A percentile compares a stretch with the other conserved stretches of the same genome.
These are phyloP conservation scores for Podospora sp. DNA, from an alignment of 495 filamentous ascomycete genomes.

Conservation along the genomic window DNA sequence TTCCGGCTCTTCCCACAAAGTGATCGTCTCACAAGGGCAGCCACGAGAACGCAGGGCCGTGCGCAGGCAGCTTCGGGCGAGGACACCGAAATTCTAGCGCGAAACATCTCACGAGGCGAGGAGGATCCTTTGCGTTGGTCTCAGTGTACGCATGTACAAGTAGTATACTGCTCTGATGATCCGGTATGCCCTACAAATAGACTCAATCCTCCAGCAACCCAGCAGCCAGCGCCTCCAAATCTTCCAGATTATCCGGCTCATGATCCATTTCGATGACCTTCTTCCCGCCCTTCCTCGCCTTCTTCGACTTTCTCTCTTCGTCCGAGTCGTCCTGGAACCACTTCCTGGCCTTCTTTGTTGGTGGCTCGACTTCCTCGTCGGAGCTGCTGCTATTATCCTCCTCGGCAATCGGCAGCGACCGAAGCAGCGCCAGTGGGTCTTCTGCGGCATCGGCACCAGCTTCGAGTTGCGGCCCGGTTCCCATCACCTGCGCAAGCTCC, in stretches of 20 bases:
- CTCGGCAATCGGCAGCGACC: slow-evolving; percentile 52
- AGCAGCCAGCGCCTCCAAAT: slow-evolving; percentile 85
- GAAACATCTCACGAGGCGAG: too few species aligned
- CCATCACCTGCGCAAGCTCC: slow-evolving; percentile 34
- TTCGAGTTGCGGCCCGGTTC: slow-evolving; percentile 26
- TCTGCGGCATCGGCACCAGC: slow-evolving; percentile 37
- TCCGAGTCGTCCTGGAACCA: slow-evolving; percentile 52
- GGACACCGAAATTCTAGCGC: too few species aligned
- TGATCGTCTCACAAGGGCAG: too few species aligned
- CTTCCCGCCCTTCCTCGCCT: slow-evolving; percentile 46
- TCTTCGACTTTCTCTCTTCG: slow-evolving; percentile 46
- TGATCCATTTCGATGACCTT: slow-evolving; percentile 58
- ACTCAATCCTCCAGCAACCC: slow-evolving; percentile 67
- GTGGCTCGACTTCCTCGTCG: slow-evolving; percentile 40
- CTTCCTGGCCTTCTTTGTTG: slow-evolving; percentile 52
- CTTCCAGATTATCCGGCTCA: slow-evolving; percentile 82
- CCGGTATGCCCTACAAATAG: too few species aligned
- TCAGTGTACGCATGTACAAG: too few species aligned
- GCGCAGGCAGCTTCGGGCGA: too few species aligned
- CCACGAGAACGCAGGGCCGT: too few species aligned
- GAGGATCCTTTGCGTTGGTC: too few species aligned
- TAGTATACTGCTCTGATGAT: too few species aligned
- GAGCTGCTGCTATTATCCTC: slow-evolving; percentile 26
- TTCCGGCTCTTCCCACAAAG: too few species aligned
- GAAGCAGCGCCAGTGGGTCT: slow-evolving; percentile 53